These are phyloP conservation scores for Fusarium incarnatum DNA, from an alignment of 2,329 filamentous ascomycete genomes.

Conservation along the genomic window DNA sequence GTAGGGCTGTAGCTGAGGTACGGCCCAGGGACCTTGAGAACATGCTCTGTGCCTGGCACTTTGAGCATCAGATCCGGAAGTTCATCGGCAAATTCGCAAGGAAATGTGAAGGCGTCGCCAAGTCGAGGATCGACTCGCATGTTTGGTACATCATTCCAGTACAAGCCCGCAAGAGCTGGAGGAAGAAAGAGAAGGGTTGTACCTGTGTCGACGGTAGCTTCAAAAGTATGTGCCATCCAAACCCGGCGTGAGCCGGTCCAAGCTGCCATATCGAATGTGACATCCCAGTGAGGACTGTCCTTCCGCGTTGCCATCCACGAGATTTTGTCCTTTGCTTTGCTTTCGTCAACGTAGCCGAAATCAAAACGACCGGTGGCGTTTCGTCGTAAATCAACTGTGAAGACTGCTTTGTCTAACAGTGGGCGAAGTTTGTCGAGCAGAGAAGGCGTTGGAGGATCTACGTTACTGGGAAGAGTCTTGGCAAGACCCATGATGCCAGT, in stretches of 20 bases:
- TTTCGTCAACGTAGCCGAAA: conserved; percentile 62
- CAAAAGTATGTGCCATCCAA: conserved; percentile 60
- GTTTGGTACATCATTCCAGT: conserved; percentile 67
- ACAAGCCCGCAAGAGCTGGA: conserved; percentile 65
- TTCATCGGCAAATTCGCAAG: conserved; percentile 63
- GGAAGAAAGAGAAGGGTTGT: conserved; percentile 74
- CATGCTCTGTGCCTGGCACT: conserved; percentile 61
- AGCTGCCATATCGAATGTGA: conserved; percentile 61
- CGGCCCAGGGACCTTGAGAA: conserved; percentile 65
- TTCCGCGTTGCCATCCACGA: conserved; percentile 55
- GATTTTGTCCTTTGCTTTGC: conserved; percentile 55
- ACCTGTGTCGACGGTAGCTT: conserved; percentile 75
- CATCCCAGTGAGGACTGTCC: conserved; percentile 55
- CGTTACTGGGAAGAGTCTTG: conserved; percentile 59
- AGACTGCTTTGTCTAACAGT: conserved; percentile 56
- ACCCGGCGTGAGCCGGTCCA: conserved; percentile 60
- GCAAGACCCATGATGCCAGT: conserved; percentile 66
- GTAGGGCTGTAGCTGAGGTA: conserved; percentile 67
- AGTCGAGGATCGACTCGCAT: conserved; percentile 60
- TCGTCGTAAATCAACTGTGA: conserved; percentile 63
- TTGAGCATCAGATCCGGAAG: conserved; percentile 70
- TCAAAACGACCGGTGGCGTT: conserved; percentile 62
- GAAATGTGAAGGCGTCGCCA: conserved; percentile 66
- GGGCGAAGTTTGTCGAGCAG: conserved; percentile 59
- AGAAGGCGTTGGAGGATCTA: conserved; percentile 56